phyloP scores from a whole-genome alignment of 2,329 filamentous ascomycete genomes.

The Phyllachora maydis region DNA sequence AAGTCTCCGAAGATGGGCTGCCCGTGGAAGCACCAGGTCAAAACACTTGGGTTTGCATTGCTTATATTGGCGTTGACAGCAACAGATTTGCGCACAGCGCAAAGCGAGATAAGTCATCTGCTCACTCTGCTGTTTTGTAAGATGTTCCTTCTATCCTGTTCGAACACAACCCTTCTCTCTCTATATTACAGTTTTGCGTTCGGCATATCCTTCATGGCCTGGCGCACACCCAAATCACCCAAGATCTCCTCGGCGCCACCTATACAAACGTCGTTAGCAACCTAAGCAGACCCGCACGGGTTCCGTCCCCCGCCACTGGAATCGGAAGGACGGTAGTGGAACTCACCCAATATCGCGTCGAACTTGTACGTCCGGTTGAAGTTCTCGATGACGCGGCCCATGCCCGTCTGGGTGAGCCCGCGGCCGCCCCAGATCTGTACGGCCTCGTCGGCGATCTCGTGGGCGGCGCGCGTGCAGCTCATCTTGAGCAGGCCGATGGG shows the following conservation, averaged over 20 bases:
- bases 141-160: constrained; percentile 2
- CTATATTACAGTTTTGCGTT: constrained; percentile 52
- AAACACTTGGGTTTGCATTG: too few species aligned
- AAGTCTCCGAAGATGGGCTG: too few species aligned
- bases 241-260: constrained; percentile 72
- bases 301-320: too few species aligned
- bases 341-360: constrained; percentile 51
- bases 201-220: constrained; percentile 69
- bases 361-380: constrained; percentile 76
- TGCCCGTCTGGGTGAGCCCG: constrained; percentile 60
- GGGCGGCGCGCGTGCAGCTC: constrained; percentile 52
- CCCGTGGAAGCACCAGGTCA: too few species aligned
- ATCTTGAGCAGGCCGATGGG: constrained; percentile 72
- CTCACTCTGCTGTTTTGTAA: background rate
- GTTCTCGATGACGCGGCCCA: constrained; percentile 68
- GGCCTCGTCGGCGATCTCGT: constrained; percentile 67
- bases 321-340: too few species aligned
- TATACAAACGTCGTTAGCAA: too few species aligned
- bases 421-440: constrained; percentile 76
- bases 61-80: too few species aligned
- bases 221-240: constrained; percentile 60
- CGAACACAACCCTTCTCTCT: background rate
- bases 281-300: too few species aligned
- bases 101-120: too few species aligned
- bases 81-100: too few species aligned